Evolutionary conservation across 768 basidiomycete species (phyloP), one percentile per base, ranked within the genome.

Genomic region (Mycena galopus): DNA sequence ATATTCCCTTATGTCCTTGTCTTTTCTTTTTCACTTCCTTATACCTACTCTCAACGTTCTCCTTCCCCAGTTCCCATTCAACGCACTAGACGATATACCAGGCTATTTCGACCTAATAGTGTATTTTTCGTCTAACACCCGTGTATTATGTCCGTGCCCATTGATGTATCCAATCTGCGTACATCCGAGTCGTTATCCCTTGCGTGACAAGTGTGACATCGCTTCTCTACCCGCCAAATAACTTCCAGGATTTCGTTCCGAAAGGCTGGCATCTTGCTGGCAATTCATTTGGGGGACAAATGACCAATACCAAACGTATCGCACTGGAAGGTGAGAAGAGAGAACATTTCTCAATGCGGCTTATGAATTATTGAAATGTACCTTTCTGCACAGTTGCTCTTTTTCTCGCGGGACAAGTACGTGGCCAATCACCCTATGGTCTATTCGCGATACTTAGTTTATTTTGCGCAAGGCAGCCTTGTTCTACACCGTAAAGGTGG

Each of bases 401-500:
- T 19, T 83, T 89, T 39, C 80, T 87, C 19, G 86, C 86, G 6
- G 82, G 86, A n/a, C 89, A 90, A 82, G 89, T 88, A 73, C 65
- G 88, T 76, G 35, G 51, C 51, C 21, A n/a, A n/a, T n/a, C 29
- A 9, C 66, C 51, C 23, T 37, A 14, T 23, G 6, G 35, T 23
- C 14, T 37, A 32, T 9, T 27, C 47, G 8, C 56, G 32, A 10
- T 39, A 32, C 19, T 67, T 67, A 70, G 77, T 62, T 61, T 16
- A 53, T 59, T 53, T 39, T 59, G 47, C 63, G 77, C 71, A 88
- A 95, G 94, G 92, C 91, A 82, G 94, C 93, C 37, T 82, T 91
- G 73, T 94, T 92, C 79, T 95, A 94, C 79, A 92, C 93, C 33
- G 84, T 94, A 71, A 86, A 88, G 78, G 93, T 93, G 72, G 76